Evolutionary conservation across 2,329 filamentous ascomycete species (phyloP).

Genomic region (Whalleya microplaca): DNA sequence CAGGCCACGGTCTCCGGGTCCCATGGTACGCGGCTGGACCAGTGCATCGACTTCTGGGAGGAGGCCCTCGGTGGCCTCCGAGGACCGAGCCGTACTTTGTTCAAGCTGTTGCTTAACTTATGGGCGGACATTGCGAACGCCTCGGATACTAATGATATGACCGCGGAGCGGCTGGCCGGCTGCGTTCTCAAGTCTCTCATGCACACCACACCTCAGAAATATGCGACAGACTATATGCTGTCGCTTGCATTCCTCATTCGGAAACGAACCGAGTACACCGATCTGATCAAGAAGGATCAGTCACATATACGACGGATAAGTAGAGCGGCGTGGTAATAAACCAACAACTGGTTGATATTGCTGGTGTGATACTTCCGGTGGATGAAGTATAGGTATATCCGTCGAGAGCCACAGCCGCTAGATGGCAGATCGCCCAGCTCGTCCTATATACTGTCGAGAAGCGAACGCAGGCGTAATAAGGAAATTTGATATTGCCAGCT

Average conservation of each 20-base stretch:
- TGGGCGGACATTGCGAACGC: conserved; percentile 47
- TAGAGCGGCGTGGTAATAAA: conserved; percentile 30
- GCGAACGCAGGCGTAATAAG: not conserved
- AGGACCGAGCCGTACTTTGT: conserved; percentile 41
- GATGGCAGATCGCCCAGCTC: not conserved
- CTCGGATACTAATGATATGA: conserved; percentile 47
- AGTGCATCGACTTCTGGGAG: conserved; percentile 52
- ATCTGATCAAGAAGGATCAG: conserved; percentile 40
- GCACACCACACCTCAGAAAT: conserved; percentile 39
- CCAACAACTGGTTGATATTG: no score
- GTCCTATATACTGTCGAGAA: not conserved
- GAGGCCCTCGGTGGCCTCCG: conserved; percentile 46
- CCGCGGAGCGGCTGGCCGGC: conserved; percentile 46
- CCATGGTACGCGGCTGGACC: conserved; percentile 41
- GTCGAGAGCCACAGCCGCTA: not conserved
- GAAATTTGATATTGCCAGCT: no score
- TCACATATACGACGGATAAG: conserved; percentile 30
- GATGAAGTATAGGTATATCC: not conserved
- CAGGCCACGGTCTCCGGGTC: conserved; percentile 43
- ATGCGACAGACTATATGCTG: conserved; percentile 47
- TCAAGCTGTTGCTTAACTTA: conserved; percentile 49
- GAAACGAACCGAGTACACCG: conserved; percentile 45
- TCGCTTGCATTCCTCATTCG: conserved; percentile 49
- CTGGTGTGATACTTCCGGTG: not conserved
- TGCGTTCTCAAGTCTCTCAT: conserved; percentile 45